A percentile compares a stretch with the other conserved stretches of the same genome.
phyloP scores from a whole-genome alignment of 2,329 filamentous ascomycete genomes.

The Hypoxylon sp. region DNA sequence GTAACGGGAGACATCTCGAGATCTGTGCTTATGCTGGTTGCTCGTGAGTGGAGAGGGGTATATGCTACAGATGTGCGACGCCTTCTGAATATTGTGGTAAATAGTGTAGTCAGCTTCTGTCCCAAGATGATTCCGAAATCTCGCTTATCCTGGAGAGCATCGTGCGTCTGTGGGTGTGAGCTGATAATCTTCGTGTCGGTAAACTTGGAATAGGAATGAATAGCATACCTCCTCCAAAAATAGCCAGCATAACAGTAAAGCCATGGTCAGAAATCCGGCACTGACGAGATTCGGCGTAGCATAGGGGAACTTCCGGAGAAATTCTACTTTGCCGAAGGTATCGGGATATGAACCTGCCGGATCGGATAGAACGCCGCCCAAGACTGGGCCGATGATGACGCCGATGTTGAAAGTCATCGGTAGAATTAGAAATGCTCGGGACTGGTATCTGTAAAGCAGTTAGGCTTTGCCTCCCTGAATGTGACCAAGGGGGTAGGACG shows the following conservation, averaged over 20 bases:
- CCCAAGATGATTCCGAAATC: conserved; percentile 63
- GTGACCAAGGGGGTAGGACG: background rate
- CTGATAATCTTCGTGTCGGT: background rate
- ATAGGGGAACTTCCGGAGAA: conserved; percentile 67
- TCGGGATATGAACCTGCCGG: conserved; percentile 60
- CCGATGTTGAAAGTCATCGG: conserved; percentile 81
- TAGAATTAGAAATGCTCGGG: conserved; percentile 61
- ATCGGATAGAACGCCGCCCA: conserved; percentile 64
- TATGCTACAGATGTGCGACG: conserved; percentile 51
- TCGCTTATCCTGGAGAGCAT: conserved; percentile 58
- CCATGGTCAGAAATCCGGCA: conserved; percentile 62
- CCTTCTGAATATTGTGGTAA: conserved; percentile 51
- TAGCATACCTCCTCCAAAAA: conserved; percentile 64
- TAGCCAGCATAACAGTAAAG: conserved; percentile 63
- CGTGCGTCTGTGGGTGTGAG: conserved; percentile 60
- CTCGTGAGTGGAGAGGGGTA: conserved; percentile 54
- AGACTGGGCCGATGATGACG: conserved; percentile 70
- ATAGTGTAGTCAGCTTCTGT: conserved; percentile 52
- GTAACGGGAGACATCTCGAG: conserved; percentile 54
- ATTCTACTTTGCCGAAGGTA: conserved; percentile 62
- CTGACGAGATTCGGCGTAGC: conserved; percentile 69
- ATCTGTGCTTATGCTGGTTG: conserved; percentile 48
- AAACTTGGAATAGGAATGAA: background rate
- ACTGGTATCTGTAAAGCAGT: conserved; percentile 56
- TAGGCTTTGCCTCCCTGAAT: conserved; percentile 13